Evolutionary conservation across 73 alveolate species (phyloP).

Genomic region (Breviolum minutum): DNA sequence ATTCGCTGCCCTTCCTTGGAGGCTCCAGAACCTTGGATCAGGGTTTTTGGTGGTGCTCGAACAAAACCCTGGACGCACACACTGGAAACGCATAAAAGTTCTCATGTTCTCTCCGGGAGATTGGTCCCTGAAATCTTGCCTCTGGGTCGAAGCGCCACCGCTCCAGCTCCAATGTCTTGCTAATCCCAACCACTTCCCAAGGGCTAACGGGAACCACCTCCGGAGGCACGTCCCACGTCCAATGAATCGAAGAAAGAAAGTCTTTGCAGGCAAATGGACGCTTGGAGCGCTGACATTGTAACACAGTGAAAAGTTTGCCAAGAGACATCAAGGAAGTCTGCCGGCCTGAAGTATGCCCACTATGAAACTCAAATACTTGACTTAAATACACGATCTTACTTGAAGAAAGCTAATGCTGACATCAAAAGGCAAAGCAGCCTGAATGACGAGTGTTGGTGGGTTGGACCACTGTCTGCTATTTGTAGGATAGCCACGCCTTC

Average conservation of each 20-base stretch:
- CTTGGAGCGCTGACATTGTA: too few species aligned
- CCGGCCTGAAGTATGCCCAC: conserved; percentile 34
- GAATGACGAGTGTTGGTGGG: conserved; percentile 5
- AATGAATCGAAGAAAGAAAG: too few species aligned
- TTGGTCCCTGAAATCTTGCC: neutral
- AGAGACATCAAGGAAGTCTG: conserved; percentile 69
- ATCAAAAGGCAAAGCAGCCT: neutral
- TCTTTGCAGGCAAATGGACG: neutral
- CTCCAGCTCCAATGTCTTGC: conserved; percentile 15
- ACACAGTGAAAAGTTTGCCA: neutral
- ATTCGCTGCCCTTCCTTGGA: neutral
- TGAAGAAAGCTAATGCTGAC: too few species aligned
- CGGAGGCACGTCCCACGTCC: neutral
- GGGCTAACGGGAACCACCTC: conserved; percentile 72
- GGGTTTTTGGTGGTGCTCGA: too few species aligned
- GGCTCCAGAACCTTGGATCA: neutral
- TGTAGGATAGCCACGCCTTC: conserved; percentile 51
- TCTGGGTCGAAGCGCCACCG: conserved; percentile 42
- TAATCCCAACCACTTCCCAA: conserved; percentile 34
- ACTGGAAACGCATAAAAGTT: neutral
- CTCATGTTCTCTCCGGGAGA: too few species aligned
- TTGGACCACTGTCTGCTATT: neutral
- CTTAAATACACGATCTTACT: too few species aligned
- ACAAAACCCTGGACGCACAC: too few species aligned
- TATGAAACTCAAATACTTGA: too few species aligned